Base-by-base conservation (phyloP, 2,329 filamentous ascomycete species). In the Venturia aucupariae region DNA sequence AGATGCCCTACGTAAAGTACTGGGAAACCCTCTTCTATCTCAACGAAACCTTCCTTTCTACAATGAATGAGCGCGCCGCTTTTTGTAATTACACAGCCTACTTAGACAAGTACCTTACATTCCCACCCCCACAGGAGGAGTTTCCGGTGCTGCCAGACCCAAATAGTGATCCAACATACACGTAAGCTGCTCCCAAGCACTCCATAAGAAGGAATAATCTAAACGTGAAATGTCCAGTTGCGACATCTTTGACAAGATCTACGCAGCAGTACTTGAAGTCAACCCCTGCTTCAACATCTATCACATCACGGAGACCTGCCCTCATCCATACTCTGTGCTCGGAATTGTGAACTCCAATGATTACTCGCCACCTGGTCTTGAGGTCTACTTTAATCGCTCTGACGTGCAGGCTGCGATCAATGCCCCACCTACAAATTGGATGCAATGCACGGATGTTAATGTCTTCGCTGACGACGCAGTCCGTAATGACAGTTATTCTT, bases 211-310 rank as follows among this genome's bases (percentile, higher is more conserved):
- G 32, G 48, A 3, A 24, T 13, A 8, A 41, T 24, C 59, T 55
- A 42, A 60, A 17, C 22, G 5, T 39, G 5, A 17, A 51, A 17
- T 67, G 70, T 70, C 60, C 63, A 70, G 69, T 0, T 79, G 75
- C 66, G 77, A 78, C 66, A 68, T 76, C 54, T 78, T 76, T 64
- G 74, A 77, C 65, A 72, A 72, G 60, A 72, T 76, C 41, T 75
- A 74, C 67, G 59, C 69, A 13, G 78, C 76, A 3, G 72, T 75
- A 4, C 68, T 78, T 1, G 75, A 75, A 51, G 71, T 76, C 22
- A 81, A 81, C 67, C 79, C 79, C 0, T 82, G 79, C 72, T 81
- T 81, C 73, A 79, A 81, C 70, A 75, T 79, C 61, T 81, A 81
- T 30, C 69, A 75, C 63, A 73, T 75, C 48, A 69, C 67, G 0